Evolutionary conservation across 148 eudicot genomes (phyloP), one percentile per base, ranked within the genome.

Genomic region (Vaccinium macrocarpon): DNA sequence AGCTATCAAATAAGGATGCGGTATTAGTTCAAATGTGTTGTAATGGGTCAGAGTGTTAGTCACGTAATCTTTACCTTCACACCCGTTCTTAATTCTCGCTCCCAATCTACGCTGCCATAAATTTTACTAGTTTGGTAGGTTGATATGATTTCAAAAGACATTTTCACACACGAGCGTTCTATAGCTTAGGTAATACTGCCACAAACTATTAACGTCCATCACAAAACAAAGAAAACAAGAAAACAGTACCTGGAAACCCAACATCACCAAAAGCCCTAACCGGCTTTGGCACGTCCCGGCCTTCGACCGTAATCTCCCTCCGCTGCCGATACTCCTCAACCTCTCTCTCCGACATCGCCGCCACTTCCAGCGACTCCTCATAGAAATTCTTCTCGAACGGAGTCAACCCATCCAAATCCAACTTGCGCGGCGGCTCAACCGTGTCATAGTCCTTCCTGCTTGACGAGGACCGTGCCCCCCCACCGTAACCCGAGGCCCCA

Each of bases 331-430:
- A 93, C 29, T 92, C 96, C 81, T 92, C 98, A 21, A 90, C 95
- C 71, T 97, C 97, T 21, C 83, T 76, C 56, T 95, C 96, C 6
- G 95, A 82, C 98, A 97, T 95, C 52, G 94, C 94, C 3, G 91
- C 91, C 5, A 95, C 87, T 1, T 92, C 84, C 19, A 93, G 89
- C 1, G 94, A 90, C 84, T 97, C 99, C 0, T 87, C 88, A 50
- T 97, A 97, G 85, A 97, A 97, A 42, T 97, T 97, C 93, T 97
- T 95, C 92, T 94, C 97, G 70, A 93, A 93, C 13, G 95, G 97
- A 57, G 93, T 87, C 85, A 97, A 84, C 3, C 98, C 99, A 23
- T 97, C 98, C 87, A 97, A 94, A 88, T 97, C 97, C 81, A 92
- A 66, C 86, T 94, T 97, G 71, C 90, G 89, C 1, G 92, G 93